phyloP scores from a whole-genome alignment of 371 early-diverging fungal species.

The Rhizopus stolonifer region DNA sequence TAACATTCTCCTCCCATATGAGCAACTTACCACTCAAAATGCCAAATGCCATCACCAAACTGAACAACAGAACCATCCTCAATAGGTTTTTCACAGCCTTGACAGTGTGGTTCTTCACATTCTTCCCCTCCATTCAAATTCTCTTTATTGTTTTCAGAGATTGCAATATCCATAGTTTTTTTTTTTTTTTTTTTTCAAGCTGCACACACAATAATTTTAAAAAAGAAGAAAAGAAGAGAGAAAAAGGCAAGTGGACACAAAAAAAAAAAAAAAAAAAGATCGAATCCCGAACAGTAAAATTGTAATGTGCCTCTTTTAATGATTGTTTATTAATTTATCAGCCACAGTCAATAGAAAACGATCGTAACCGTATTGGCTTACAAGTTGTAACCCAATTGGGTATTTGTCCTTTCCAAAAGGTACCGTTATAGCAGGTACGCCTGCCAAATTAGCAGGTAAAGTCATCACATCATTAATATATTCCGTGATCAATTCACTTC shows the following conservation, averaged over 20 bases:
- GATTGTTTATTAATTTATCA: slow-evolving; percentile 2
- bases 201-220: background rate
- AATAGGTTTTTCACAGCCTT: slow-evolving; percentile 72
- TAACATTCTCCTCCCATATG: no score
- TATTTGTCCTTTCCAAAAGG: slow-evolving; percentile 56
- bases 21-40: slow-evolving; percentile 42
- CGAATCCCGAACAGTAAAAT: background rate
- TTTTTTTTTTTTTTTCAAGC: background rate
- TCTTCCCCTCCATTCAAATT: slow-evolving; percentile 30
- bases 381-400: slow-evolving; percentile 81
- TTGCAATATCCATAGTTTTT: slow-evolving; percentile 6
- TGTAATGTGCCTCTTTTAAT: slow-evolving; percentile 1
- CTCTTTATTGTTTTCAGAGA: slow-evolving; percentile 23
- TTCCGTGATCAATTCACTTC: slow-evolving; percentile 33
- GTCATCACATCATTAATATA: slow-evolving; percentile 91
- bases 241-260: background rate
- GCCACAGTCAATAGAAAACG: slow-evolving; percentile 49
- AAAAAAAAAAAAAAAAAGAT: slow-evolving; percentile 12
- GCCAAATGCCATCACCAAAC: slow-evolving; percentile 81
- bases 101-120: slow-evolving; percentile 62
- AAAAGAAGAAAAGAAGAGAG: background rate
- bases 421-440: slow-evolving; percentile 69
- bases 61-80: slow-evolving; percentile 84
- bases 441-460: slow-evolving; percentile 86
- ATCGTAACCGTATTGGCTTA: slow-evolving; percentile 85